Evolutionary conservation across 2,329 filamentous ascomycete genomes (phyloP).

Genomic region (Cladosporium sp.): DNA sequence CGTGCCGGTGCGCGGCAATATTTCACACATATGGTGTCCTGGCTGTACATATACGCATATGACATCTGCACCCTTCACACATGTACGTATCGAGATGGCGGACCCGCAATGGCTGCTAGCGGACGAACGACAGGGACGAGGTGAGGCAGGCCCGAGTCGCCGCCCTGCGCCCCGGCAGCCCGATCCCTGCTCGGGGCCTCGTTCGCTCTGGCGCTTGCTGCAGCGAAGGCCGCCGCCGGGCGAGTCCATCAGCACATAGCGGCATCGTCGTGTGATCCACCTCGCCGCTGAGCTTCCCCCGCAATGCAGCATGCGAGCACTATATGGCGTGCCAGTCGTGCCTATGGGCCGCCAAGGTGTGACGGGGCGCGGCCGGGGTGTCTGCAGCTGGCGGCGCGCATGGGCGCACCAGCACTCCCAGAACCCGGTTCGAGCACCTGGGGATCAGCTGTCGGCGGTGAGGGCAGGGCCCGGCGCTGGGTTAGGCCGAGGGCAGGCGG

Average conservation of each 20-base stretch:
- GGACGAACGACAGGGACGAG: neutral
- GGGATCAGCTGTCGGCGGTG: constrained; percentile 1
- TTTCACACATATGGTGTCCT: neutral
- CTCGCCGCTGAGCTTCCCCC: neutral
- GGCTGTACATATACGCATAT: too few species aligned
- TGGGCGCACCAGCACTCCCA: constrained; percentile 8
- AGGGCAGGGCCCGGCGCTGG: constrained; percentile 3
- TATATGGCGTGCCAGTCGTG: neutral
- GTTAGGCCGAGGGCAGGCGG: neutral
- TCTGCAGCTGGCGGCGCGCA: neutral
- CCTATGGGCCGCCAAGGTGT: neutral
- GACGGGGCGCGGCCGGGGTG: neutral
- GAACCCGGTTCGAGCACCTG: constrained; percentile 10
- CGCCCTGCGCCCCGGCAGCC: neutral
- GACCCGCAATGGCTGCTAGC: too few species aligned
- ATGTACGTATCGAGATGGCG: too few species aligned
- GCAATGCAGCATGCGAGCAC: constrained; percentile 8
- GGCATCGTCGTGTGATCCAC: neutral
- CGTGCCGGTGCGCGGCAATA: neutral
- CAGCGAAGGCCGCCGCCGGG: constrained; percentile 2
- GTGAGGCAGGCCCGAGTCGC: neutral
- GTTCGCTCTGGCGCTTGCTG: constrained; percentile 6
- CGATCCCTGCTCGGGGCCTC: constrained; percentile 3
- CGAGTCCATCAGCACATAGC: constrained; percentile 1
- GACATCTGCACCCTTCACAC: too few species aligned